Conservation (phyloP, 768 basidiomycete genomes). For the Lactarius trivialis region DNA sequence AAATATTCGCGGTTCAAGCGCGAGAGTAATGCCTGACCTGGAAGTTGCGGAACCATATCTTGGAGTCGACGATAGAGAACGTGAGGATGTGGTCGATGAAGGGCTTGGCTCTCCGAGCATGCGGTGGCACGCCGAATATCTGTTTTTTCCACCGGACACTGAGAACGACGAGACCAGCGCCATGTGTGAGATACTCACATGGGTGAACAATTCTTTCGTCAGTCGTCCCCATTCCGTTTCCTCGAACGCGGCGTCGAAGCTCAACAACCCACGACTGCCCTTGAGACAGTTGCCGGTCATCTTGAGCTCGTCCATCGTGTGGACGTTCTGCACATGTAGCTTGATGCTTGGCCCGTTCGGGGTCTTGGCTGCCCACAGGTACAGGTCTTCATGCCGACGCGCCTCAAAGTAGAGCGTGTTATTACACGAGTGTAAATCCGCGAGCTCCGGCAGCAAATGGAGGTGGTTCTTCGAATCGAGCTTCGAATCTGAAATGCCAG, state of each 20-base stretch:
- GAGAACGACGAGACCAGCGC: not conserved
- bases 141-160: conserved; percentile 29
- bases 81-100: conserved; percentile 98
- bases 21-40: conserved; percentile 49
- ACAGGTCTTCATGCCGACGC: conserved; percentile 89
- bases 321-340: conserved; percentile 95
- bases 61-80: conserved; percentile 90
- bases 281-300: conserved; percentile 99
- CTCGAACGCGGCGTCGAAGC: conserved; percentile 89
- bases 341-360: conserved; percentile 98
- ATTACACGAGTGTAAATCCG: conserved; percentile 96
- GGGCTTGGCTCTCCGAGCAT: conserved; percentile 88
- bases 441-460: conserved; percentile 87
- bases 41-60: conserved; percentile 99
- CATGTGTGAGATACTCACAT: conserved; percentile 45
- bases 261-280: conserved; percentile 85
- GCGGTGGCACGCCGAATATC: conserved; percentile 93
- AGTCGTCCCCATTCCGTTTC: conserved; percentile 79
- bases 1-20: not conserved
- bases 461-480: conserved; percentile 95
- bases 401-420: conserved; percentile 97
- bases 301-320: conserved; percentile 99
- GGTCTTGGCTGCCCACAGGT: conserved; percentile 93
- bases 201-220: conserved; percentile 90
- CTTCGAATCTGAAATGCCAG: conserved; percentile 68